A percentile compares a stretch with the other conserved stretches of the same genome.
Evolutionary conservation across 352 stramenopile genomes (phyloP).

Genomic region (Pythium aristosporum): DNA sequence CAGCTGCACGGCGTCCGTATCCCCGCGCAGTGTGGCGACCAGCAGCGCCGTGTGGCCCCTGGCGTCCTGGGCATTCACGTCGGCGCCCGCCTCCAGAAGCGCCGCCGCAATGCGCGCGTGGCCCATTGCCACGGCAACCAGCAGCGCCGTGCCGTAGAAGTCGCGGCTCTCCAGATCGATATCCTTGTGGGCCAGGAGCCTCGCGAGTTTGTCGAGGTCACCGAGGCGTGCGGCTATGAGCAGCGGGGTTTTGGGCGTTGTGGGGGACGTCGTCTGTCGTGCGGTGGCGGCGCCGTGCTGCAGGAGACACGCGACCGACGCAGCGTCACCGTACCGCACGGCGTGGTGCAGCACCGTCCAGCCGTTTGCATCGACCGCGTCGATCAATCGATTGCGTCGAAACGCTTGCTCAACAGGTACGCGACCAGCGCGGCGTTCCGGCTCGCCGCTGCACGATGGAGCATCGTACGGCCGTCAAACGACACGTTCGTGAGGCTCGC

Average conservation of each 20-base stretch:
- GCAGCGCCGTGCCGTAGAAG: background rate
- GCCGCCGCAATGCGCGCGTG: background rate
- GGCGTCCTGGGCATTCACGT: constrained; percentile 4
- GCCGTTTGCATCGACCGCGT: background rate
- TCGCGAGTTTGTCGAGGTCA: background rate
- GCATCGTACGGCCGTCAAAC: background rate
- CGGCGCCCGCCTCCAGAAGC: background rate
- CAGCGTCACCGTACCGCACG: background rate
- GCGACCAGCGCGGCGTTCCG: background rate
- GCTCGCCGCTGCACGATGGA: constrained; percentile 4
- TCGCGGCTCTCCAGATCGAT: background rate
- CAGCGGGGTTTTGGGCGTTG: background rate
- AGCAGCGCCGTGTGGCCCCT: background rate
- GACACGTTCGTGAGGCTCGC: background rate
- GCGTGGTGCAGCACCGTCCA: constrained; percentile 8
- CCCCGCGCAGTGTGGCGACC: background rate
- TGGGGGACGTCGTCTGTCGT: background rate
- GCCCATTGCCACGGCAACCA: background rate
- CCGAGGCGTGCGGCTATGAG: background rate
- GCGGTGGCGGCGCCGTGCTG: background rate
- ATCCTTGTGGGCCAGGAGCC: background rate
- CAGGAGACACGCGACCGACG: background rate
- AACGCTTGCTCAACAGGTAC: background rate
- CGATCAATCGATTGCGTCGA: background rate
- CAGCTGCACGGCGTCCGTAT: background rate